A percentile compares a stretch with the other conserved stretches of the same genome.
Evolutionary conservation across 2,329 filamentous ascomycete genomes (phyloP).

Genomic region (Phaeosphaeria sp.): DNA sequence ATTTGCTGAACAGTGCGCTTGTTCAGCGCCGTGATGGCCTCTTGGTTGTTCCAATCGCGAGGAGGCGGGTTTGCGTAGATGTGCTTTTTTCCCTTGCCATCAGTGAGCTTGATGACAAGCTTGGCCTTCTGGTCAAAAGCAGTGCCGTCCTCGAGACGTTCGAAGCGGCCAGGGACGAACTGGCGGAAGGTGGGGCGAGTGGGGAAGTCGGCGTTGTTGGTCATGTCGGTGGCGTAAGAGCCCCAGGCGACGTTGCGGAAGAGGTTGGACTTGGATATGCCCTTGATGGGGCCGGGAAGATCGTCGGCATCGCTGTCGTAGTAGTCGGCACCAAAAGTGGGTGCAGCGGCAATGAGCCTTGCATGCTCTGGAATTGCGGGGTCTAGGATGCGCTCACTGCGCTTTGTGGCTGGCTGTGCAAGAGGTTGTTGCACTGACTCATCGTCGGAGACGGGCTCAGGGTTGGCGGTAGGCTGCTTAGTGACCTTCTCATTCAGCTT

Average conservation of each 20-base stretch:
- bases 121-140: constrained; percentile 36
- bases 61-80: constrained; percentile 38
- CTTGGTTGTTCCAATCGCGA: constrained; percentile 34
- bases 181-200: constrained; percentile 26
- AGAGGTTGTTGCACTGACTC: constrained; percentile 9
- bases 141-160: constrained; percentile 28
- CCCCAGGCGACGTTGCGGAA: constrained; percentile 40
- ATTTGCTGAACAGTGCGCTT: constrained; percentile 42
- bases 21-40: constrained; percentile 34
- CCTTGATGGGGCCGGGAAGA: constrained; percentile 19
- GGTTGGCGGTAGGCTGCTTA: neutral
- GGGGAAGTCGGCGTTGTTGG: constrained; percentile 19
- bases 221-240: constrained; percentile 16
- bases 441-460: constrained; percentile 3
- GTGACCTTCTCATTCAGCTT: neutral
- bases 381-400: constrained; percentile 30
- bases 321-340: constrained; percentile 29
- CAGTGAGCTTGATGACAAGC: constrained; percentile 32
- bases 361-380: constrained; percentile 22
- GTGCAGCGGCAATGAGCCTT: constrained; percentile 22
- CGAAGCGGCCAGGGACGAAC: constrained; percentile 38
- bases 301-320: constrained; percentile 35
- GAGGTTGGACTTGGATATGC: constrained; percentile 23
- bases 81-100: constrained; percentile 24
- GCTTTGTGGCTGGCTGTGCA: constrained; percentile 22